Evolutionary conservation across 106 monocot species (phyloP).

Genomic region (Dendrobium officinale): DNA sequence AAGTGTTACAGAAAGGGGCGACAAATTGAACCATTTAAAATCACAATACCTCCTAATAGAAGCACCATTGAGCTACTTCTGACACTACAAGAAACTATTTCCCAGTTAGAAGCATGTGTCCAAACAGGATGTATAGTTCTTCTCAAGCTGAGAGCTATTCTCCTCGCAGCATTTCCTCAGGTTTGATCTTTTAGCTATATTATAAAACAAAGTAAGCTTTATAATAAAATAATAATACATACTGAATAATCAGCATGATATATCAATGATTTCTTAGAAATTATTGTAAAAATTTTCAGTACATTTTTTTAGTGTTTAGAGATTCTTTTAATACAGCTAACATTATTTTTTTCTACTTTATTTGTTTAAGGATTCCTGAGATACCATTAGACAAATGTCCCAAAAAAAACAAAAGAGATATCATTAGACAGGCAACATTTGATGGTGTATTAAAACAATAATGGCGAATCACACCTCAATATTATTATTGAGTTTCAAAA

Average conservation of each 20-base stretch:
- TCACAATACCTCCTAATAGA: constrained; percentile 47
- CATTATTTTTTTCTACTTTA: too few species aligned
- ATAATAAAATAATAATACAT: background rate
- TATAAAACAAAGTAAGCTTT: background rate
- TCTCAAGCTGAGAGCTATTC: constrained; percentile 81
- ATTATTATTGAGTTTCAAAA: too few species aligned
- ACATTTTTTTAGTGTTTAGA: too few species aligned
- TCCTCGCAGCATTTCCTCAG: constrained; percentile 79
- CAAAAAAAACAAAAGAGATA: too few species aligned
- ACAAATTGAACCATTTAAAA: constrained; percentile 54
- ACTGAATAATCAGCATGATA: background rate
- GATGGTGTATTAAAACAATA: too few species aligned
- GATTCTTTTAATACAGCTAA: too few species aligned
- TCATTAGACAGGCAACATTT: too few species aligned
- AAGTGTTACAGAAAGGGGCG: constrained; percentile 42
- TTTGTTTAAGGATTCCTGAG: too few species aligned
- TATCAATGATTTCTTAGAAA: background rate
- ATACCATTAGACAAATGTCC: too few species aligned
- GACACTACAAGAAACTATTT: constrained; percentile 69
- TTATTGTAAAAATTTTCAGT: too few species aligned
- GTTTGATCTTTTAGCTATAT: constrained; percentile 21
- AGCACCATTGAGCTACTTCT: constrained; percentile 80
- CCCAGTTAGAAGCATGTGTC: constrained; percentile 58
- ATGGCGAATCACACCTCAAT: too few species aligned
- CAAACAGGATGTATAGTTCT: constrained; percentile 75